These are phyloP conservation scores for Planoprotostelium fungivorum DNA, from an alignment of 78 protist species.

Conservation along the genomic window DNA sequence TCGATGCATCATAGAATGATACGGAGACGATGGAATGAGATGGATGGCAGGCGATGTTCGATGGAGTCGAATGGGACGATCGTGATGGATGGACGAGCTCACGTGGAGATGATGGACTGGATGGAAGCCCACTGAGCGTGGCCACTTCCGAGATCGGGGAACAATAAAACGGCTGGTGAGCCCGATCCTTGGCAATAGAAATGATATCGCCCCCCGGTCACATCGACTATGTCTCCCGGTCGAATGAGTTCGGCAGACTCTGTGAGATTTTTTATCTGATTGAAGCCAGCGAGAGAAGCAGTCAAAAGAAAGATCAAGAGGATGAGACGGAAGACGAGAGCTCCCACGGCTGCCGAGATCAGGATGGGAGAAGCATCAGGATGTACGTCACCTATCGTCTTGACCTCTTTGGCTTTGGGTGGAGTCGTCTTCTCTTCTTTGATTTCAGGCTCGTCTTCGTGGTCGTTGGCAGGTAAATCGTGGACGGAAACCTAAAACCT, in stretches of 20 bases:
- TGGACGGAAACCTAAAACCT: background rate
- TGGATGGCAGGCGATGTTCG: background rate
- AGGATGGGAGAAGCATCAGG: too few relatives aligned
- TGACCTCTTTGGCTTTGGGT: too few relatives aligned
- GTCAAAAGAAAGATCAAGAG: background rate
- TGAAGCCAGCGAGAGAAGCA: background rate
- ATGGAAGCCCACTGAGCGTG: background rate
- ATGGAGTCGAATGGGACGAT: background rate
- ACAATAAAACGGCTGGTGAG: background rate
- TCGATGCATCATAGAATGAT: too few relatives aligned
- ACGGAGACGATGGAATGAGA: too few relatives aligned
- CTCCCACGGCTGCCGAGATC: background rate
- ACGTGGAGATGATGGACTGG: background rate
- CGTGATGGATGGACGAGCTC: background rate
- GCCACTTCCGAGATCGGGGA: background rate
- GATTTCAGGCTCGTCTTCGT: background rate
- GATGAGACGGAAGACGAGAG: background rate
- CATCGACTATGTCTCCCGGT: background rate
- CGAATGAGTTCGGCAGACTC: background rate
- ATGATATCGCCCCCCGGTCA: background rate
- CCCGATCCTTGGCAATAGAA: background rate
- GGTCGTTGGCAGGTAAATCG: slow-evolving; percentile 1
- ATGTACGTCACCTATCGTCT: too few relatives aligned
- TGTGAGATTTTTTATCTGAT: background rate
- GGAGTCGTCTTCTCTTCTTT: too few relatives aligned